Percentiles rank a stretch among this genome's conserved stretches.
These are phyloP conservation scores for Tylopilus vinaceipallidus DNA, from an alignment of 768 basidiomycete genomes.

Conservation along the genomic window DNA sequence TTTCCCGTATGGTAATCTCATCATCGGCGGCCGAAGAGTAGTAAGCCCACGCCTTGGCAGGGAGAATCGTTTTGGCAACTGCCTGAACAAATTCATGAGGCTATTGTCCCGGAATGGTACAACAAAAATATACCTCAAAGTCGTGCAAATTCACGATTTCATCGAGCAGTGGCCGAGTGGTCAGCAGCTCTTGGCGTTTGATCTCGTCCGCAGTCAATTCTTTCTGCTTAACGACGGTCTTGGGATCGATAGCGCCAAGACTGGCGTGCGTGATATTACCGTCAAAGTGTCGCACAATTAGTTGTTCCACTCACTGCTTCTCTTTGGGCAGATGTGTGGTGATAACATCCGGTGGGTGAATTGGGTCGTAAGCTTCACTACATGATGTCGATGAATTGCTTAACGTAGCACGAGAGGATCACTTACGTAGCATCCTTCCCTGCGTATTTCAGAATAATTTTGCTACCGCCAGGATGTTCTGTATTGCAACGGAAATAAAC, in stretches of 20 bases:
- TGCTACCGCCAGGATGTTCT: slow-evolving; percentile 77
- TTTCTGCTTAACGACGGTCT: slow-evolving; percentile 60
- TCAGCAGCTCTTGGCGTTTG: slow-evolving; percentile 56
- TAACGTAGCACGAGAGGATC: neutral
- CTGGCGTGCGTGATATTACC: slow-evolving; percentile 31
- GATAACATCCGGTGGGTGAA: slow-evolving; percentile 82
- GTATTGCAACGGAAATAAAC: neutral
- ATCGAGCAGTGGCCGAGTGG: slow-evolving; percentile 62
- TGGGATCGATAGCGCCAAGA: slow-evolving; percentile 66
- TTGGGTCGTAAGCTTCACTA: slow-evolving; percentile 76
- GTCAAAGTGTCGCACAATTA: too few species aligned
- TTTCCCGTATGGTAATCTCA: slow-evolving; percentile 84
- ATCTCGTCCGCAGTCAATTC: slow-evolving; percentile 67
- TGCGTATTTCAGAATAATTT: slow-evolving; percentile 81
- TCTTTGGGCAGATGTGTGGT: slow-evolving; percentile 74
- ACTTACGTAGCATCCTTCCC: slow-evolving; percentile 82
- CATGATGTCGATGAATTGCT: neutral
- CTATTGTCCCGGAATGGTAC: too few species aligned
- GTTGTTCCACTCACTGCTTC: slow-evolving; percentile 70
- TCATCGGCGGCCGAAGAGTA: slow-evolving; percentile 93
- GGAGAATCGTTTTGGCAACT: slow-evolving; percentile 76
- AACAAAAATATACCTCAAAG: slow-evolving; percentile 68
- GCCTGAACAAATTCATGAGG: slow-evolving; percentile 41
- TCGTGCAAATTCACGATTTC: slow-evolving; percentile 89
- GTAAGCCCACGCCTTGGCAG: slow-evolving; percentile 89